Evolutionary conservation across 257 asterid genomes (phyloP).

Genomic region (Gentiana dahurica): DNA sequence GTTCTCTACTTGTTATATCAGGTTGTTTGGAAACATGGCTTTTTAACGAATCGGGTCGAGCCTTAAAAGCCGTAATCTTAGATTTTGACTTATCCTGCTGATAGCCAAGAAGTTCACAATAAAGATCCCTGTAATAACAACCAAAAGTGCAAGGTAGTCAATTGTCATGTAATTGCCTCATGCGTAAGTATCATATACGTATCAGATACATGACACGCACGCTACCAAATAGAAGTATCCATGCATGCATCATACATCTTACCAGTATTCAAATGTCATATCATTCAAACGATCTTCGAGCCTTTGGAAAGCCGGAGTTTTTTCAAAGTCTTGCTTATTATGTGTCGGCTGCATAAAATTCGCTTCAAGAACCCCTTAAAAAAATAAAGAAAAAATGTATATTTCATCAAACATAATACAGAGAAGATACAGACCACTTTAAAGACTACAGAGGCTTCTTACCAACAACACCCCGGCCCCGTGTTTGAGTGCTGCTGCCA

Average conservation of each 20-base stretch:
- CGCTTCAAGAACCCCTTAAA: slow-evolving; percentile 84
- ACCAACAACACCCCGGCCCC: slow-evolving; percentile 90
- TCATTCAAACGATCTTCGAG: slow-evolving; percentile 78
- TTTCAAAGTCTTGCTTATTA: slow-evolving; percentile 93
- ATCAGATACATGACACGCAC: too few relatives aligned
- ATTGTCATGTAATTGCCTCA: too few relatives aligned
- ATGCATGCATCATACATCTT: slow-evolving; percentile 6
- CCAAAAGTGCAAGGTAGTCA: background rate
- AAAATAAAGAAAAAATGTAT: background rate
- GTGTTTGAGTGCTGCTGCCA: slow-evolving; percentile 36
- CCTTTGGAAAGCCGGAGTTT: slow-evolving; percentile 79
- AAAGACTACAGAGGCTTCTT: slow-evolving; percentile 22
- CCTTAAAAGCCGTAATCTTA: slow-evolving; percentile 19
- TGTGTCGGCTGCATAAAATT: slow-evolving; percentile 78
- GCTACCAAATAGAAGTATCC: too few relatives aligned
- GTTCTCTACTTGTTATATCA: too few relatives aligned
- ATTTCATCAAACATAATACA: background rate
- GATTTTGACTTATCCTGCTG: slow-evolving; percentile 16
- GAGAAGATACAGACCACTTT: slow-evolving; percentile 1
- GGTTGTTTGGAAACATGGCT: slow-evolving; percentile 33
- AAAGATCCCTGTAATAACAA: slow-evolving; percentile 6
- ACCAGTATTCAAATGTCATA: slow-evolving; percentile 92
- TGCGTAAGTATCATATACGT: too few relatives aligned
- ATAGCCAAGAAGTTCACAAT: too few relatives aligned
- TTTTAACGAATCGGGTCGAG: slow-evolving; percentile 12